Evolutionary conservation across 371 early-diverging fungal species (phyloP).

Genomic region (Rhizopus delemar): DNA sequence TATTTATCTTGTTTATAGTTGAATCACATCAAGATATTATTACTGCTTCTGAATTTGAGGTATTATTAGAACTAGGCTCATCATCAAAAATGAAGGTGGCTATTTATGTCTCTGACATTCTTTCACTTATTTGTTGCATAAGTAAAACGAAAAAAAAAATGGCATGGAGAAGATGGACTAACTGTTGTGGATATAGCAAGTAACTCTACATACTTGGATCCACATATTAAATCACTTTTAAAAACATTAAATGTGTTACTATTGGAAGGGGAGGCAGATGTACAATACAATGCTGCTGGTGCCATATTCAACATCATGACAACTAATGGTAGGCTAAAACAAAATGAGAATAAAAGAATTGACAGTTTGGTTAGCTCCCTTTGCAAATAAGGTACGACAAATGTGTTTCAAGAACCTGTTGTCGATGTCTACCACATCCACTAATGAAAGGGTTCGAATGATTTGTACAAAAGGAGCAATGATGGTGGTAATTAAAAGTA

Average conservation of each 20-base stretch:
- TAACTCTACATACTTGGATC: slow-evolving; percentile 24
- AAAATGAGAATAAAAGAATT: not conserved
- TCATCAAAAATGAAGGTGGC: slow-evolving; percentile 44
- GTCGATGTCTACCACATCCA: slow-evolving; percentile 25
- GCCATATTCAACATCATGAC: slow-evolving; percentile 52
- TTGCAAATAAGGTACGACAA: slow-evolving; percentile 35
- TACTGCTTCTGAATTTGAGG: slow-evolving; percentile 38
- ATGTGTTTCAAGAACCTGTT: slow-evolving; percentile 40
- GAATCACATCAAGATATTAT: slow-evolving; percentile 49
- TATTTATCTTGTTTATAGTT: slow-evolving; percentile 15
- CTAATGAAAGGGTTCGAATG: slow-evolving; percentile 44
- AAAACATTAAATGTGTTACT: slow-evolving; percentile 35
- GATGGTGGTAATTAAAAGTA: slow-evolving; percentile 45
- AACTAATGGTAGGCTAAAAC: slow-evolving; percentile 35
- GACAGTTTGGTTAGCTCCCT: slow-evolving; percentile 26
- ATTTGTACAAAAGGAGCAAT: slow-evolving; percentile 41
- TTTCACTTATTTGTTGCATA: slow-evolving; percentile 51
- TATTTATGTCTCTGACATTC: slow-evolving; percentile 42
- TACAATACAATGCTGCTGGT: slow-evolving; percentile 49
- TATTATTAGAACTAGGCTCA: slow-evolving; percentile 36
- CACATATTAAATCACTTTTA: slow-evolving; percentile 24
- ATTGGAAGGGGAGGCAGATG: slow-evolving; percentile 38
- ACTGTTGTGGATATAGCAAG: slow-evolving; percentile 9
- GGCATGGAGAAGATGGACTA: not conserved
- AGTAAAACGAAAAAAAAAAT: slow-evolving; percentile 22